Base-by-base conservation (phyloP, 169 alveolate species). In the Plasmodium gonderi region DNA sequence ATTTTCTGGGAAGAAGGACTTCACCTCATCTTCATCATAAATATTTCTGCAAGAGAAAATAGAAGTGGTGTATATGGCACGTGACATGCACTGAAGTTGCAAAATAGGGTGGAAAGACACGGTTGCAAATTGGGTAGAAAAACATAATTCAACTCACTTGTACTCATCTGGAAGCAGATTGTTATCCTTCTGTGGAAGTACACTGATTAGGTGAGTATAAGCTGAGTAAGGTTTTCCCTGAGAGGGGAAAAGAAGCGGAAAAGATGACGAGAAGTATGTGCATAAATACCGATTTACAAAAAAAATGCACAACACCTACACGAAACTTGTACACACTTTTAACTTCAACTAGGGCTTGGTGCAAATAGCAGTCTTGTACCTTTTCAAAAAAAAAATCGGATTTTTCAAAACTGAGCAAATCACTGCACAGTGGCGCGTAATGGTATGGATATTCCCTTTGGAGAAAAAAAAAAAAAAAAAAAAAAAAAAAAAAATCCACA, bases 361-460 rank as follows among this genome's bases (percentile, higher is more conserved):
- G n/a, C n/a, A n/a, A 36, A 7, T 36, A n/a, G 9, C 3, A 17
- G 38, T 45, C 54, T 20, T n/a, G n/a, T 65, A 87, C 93, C 89
- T 87, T 87, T 87, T 76, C 93, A 67, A 87, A 87, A 54, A 87
- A 87, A 42, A 87, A 87, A 68, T 87, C 93, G 38, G 93, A 87
- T 31, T 87, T 87, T 42, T 87, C 90, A 76, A 87, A 87, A 65
- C 90, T 75, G 31, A 87, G 54, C 69, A 87, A 87, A 44, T 87
- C 93, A 44, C 93, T 87, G 33, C 93, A 87, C 79, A 94, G 26
- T 12, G 90, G 90, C 51, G 92, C 92, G 80, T 79, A 79, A 91
- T 85, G 94, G 95, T 95, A 12, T 78, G 95, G 92, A 97, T 96
- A 96, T 23, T 87, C 93, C 93, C 92, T 83, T 20, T 12, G 23